Percentiles rank a stretch among this genome's conserved stretches.
These are phyloP conservation scores for Carallia brachiata DNA, from an alignment of 345 rosid genomes.

Conservation along the genomic window DNA sequence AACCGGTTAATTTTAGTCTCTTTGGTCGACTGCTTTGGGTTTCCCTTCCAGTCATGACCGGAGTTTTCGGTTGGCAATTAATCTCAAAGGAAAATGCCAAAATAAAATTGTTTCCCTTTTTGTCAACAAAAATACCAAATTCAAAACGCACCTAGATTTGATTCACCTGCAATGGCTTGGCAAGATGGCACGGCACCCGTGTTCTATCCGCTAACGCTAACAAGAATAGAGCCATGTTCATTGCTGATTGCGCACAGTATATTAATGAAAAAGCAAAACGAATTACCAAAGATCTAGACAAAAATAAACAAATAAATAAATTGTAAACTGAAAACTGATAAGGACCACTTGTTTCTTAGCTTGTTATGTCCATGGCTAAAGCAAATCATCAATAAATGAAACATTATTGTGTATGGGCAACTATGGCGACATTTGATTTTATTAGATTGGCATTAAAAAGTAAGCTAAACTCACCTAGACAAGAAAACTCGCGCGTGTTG, in stretches of 20 bases:
- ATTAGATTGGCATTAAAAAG: neutral
- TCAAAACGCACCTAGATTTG: constrained; percentile 3
- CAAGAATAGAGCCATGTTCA: too few species aligned
- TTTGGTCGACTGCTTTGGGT: neutral
- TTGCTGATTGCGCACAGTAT: too few species aligned
- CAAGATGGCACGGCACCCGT: constrained; percentile 28
- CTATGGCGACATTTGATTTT: neutral
- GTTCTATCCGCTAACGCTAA: constrained; percentile 7
- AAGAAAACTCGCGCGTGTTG: too few species aligned
- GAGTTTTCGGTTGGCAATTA: constrained; percentile 27
- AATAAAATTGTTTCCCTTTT: too few species aligned
- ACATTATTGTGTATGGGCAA: neutral
- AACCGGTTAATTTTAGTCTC: constrained; percentile 3
- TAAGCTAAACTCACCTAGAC: too few species aligned
- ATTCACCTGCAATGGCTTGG: neutral
- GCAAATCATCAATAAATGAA: neutral
- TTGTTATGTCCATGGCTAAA: neutral
- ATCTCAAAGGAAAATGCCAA: too few species aligned
- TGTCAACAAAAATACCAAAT: neutral
- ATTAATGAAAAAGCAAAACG: too few species aligned
- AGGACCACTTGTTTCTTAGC: neutral
- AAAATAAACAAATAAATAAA: too few species aligned
- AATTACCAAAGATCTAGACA: too few species aligned
- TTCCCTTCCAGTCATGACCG: constrained; percentile 12
- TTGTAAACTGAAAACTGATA: neutral